Conservation (phyloP, 768 basidiomycete genomes). For the Tremella fuciformis region DNA sequence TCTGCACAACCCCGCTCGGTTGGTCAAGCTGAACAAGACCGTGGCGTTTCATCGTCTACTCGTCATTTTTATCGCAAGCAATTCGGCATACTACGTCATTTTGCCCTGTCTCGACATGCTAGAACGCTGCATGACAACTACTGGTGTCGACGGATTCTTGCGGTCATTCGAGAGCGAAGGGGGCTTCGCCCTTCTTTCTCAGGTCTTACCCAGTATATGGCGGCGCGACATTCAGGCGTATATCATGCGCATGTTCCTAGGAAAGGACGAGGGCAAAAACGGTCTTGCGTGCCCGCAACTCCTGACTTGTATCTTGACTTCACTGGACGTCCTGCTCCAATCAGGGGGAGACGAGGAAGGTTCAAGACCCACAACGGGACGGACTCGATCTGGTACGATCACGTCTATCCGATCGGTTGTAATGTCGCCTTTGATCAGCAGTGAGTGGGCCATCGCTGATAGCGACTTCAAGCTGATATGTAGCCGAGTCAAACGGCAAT, state of each 20-base stretch:
- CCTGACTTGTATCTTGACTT: slow-evolving; percentile 67
- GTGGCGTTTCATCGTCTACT: slow-evolving; percentile 76
- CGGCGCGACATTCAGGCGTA: slow-evolving; percentile 63
- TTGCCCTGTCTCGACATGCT: slow-evolving; percentile 44
- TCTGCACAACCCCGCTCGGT: slow-evolving; percentile 59
- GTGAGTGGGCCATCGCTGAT: slow-evolving; percentile 13
- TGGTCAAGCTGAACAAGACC: slow-evolving; percentile 67
- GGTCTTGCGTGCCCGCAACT: slow-evolving; percentile 50
- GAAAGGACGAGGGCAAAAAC: slow-evolving; percentile 35
- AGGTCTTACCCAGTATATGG: slow-evolving; percentile 68
- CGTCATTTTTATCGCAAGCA: slow-evolving; percentile 73
- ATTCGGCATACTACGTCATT: slow-evolving; percentile 60
- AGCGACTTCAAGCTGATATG: neutral
- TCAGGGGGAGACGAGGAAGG: slow-evolving; percentile 33
- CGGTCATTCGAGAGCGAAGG: slow-evolving; percentile 80
- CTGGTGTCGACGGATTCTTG: slow-evolving; percentile 67
- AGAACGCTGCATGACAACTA: slow-evolving; percentile 52
- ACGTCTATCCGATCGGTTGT: slow-evolving; percentile 29
- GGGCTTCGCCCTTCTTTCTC: slow-evolving; percentile 75
- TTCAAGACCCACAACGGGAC: slow-evolving; percentile 13
- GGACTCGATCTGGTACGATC: slow-evolving; percentile 32
- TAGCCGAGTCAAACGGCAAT: slow-evolving; percentile 3
- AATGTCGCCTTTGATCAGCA: slow-evolving; percentile 17
- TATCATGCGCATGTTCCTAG: slow-evolving; percentile 68
- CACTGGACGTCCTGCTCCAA: slow-evolving; percentile 63